Percentiles rank a stretch among this genome's conserved stretches.
Evolutionary conservation across 306 rosid species (phyloP).

Genomic region (Vigna unguiculata): DNA sequence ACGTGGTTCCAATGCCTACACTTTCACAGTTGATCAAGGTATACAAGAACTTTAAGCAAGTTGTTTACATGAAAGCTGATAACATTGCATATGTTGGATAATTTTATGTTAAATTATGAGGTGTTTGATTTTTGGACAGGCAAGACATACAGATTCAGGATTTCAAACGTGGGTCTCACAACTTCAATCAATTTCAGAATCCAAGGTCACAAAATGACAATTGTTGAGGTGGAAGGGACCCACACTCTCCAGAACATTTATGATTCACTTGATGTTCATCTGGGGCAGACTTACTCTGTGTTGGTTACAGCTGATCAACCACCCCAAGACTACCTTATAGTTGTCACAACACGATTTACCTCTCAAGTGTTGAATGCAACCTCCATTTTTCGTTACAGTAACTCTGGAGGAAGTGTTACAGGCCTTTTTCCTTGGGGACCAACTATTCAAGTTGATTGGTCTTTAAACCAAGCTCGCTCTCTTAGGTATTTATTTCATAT

Average conservation of each 20-base stretch:
- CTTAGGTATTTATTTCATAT: conserved; percentile 58
- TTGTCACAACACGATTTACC: conserved; percentile 74
- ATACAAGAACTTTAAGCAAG: neutral
- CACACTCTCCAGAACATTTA: conserved; percentile 82
- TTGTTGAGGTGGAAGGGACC: conserved; percentile 93
- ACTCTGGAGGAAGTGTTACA: conserved; percentile 63
- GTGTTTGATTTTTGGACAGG: conserved; percentile 58
- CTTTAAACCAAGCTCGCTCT: conserved; percentile 82
- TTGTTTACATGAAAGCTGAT: conserved; percentile 4
- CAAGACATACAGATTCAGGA: conserved; percentile 77
- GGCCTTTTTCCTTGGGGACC: conserved; percentile 81
- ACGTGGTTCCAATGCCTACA: conserved; percentile 60
- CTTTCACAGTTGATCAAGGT: conserved; percentile 85
- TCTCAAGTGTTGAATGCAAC: conserved; percentile 64
- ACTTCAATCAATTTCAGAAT: conserved; percentile 84
- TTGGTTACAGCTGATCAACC: conserved; percentile 87
- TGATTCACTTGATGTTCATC: conserved; percentile 81
- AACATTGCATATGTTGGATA: neutral
- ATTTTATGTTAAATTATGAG: conserved; percentile 10
- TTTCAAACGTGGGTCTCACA: conserved; percentile 83
- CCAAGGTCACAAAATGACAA: conserved; percentile 79
- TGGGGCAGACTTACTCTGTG: conserved; percentile 83
- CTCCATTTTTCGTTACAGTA: conserved; percentile 72
- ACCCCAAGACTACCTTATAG: conserved; percentile 73
- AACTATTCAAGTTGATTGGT: conserved; percentile 75